Evolutionary conservation across 2,329 filamentous ascomycete species (phyloP).

Genomic region (Paraphoma chrysanthemicola): DNA sequence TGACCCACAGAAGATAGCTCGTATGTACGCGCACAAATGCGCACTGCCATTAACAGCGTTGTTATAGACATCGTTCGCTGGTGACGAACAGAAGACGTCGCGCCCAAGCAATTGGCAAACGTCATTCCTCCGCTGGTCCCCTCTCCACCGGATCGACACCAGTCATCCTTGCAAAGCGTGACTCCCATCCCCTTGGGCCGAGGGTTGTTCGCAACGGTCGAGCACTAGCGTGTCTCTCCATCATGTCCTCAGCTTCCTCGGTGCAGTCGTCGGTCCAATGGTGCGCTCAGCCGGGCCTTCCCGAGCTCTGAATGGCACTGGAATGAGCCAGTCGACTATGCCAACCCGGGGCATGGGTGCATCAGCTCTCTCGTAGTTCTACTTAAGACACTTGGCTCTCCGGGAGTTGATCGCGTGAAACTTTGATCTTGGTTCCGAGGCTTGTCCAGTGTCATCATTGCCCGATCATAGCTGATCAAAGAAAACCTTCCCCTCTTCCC

Average conservation of each 20-base stretch:
- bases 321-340: conserved; percentile 15
- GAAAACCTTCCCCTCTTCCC: not conserved
- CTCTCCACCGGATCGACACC: conserved; percentile 32
- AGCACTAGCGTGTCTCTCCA: conserved; percentile 18
- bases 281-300: conserved; percentile 40
- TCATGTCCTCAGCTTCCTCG: conserved; percentile 33
- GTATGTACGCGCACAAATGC: not conserved
- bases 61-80: not conserved
- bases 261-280: conserved; percentile 43
- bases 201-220: conserved; percentile 22
- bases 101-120: conserved; percentile 43
- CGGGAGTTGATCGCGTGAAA: conserved; percentile 10
- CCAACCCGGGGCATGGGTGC: conserved; percentile 25
- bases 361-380: conserved; percentile 14
- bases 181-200: conserved; percentile 43
- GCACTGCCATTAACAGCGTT: not conserved
- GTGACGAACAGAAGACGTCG: conserved; percentile 5
- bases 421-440: conserved; percentile 24
- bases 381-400: conserved; percentile 43
- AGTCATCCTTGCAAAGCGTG: conserved; percentile 18
- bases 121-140: conserved; percentile 41
- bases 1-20: conserved; percentile 18
- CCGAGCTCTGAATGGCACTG: conserved; percentile 31
- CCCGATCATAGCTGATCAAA: conserved; percentile 17
- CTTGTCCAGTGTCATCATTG: conserved; percentile 31